These are phyloP conservation scores for Annulohypoxylon moriforme DNA, from an alignment of 495 filamentous ascomycete species.

Conservation along the genomic window DNA sequence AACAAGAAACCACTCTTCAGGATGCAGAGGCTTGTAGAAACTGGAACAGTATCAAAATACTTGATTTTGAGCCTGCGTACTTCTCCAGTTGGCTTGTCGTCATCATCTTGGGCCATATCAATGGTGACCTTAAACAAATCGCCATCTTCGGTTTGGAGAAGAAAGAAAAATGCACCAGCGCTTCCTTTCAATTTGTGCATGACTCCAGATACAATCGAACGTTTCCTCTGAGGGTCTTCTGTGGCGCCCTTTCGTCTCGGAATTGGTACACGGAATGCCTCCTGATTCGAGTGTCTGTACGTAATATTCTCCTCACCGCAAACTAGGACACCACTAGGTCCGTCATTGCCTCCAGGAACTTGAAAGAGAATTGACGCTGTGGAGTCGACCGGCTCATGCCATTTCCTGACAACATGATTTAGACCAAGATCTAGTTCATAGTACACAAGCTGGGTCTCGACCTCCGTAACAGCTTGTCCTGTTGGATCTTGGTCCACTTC, in stretches of 20 bases:
- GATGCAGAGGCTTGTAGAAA: slow-evolving; percentile 87
- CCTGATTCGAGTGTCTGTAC: slow-evolving; percentile 92
- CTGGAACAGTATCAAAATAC: slow-evolving; percentile 95
- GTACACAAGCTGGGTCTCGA: slow-evolving; percentile 92
- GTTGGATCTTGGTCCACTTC: slow-evolving; percentile 92
- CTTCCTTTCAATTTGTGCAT: slow-evolving; percentile 96
- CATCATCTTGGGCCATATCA: slow-evolving; percentile 86
- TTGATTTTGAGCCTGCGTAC: slow-evolving; percentile 90
- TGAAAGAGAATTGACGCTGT: slow-evolving; percentile 92
- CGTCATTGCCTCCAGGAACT: slow-evolving; percentile 92
- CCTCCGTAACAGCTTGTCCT: slow-evolving; percentile 80
- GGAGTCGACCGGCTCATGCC: slow-evolving; percentile 92
- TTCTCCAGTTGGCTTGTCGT: slow-evolving; percentile 80
- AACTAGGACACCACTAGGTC: slow-evolving; percentile 93
- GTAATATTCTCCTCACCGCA: slow-evolving; percentile 95
- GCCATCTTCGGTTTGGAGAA: slow-evolving; percentile 94
- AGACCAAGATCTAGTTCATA: slow-evolving; percentile 97
- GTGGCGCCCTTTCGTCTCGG: slow-evolving; percentile 85
- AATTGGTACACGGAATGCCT: slow-evolving; percentile 87
- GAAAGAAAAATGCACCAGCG: slow-evolving; percentile 88
- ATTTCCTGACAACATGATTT: slow-evolving; percentile 96
- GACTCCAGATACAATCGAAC: slow-evolving; percentile 85
- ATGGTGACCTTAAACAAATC: slow-evolving; percentile 97
- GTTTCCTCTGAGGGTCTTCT: slow-evolving; percentile 92
- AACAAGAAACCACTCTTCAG: slow-evolving; percentile 96